phyloP scores from a whole-genome alignment of 768 basidiomycete genomes.

The Hygrophorus pudorinus region DNA sequence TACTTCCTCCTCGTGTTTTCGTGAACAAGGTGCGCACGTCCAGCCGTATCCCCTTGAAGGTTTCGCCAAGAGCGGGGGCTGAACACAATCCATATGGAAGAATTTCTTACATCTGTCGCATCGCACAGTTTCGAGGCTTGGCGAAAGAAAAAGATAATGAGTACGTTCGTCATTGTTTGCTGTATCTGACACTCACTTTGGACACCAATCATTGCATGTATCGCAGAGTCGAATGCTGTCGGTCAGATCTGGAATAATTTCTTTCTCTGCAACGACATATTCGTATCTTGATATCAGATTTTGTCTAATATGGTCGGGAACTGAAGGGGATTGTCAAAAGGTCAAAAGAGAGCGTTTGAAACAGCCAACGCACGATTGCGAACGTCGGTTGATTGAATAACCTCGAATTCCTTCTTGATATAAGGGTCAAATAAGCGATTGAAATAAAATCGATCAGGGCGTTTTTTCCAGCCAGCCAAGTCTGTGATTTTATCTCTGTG shows the following conservation, averaged over 20 bases:
- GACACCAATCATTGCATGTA: slow-evolving; percentile 82
- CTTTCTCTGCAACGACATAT: slow-evolving; percentile 92
- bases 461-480: slow-evolving; percentile 87
- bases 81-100: slow-evolving; percentile 93
- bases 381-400: slow-evolving; percentile 78
- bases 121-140: slow-evolving; percentile 73
- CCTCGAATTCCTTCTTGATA: slow-evolving; percentile 96
- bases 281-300: slow-evolving; percentile 78
- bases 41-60: slow-evolving; percentile 95
- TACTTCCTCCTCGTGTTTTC: slow-evolving; percentile 78
- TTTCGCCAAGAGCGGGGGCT: slow-evolving; percentile 83
- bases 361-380: slow-evolving; percentile 64
- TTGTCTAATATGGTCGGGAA: slow-evolving; percentile 73
- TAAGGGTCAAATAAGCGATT: slow-evolving; percentile 93
- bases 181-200: slow-evolving; percentile 52
- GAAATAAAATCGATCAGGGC: slow-evolving; percentile 94
- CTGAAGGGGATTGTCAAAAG: slow-evolving; percentile 30
- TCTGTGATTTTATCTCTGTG: slow-evolving; percentile 95
- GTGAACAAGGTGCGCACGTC: slow-evolving; percentile 92
- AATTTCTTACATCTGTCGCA: slow-evolving; percentile 88
- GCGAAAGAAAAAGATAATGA: slow-evolving; percentile 12
- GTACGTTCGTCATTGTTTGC: slow-evolving; percentile 7
- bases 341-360: slow-evolving; percentile 15
- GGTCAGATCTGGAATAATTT: slow-evolving; percentile 83
- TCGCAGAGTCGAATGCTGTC: slow-evolving; percentile 79